These are phyloP conservation scores for Penicillium angulare DNA, from an alignment of 495 filamentous ascomycete genomes.

Conservation along the genomic window DNA sequence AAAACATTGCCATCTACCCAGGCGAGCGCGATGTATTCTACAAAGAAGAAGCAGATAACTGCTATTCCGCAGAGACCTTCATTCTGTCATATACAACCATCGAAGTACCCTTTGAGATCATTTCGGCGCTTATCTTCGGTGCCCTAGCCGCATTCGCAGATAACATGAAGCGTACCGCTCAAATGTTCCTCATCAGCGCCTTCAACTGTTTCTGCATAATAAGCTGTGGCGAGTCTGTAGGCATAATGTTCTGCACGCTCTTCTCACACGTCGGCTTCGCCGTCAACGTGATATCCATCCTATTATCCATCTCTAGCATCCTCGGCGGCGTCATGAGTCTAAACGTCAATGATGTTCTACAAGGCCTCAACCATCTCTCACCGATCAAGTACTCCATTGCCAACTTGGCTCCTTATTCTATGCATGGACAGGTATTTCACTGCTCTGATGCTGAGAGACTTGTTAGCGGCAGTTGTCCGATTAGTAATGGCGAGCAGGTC, in stretches of 20 bases:
- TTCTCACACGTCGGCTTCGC: constrained; percentile 74
- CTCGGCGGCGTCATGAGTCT: constrained; percentile 70
- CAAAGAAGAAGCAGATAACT: constrained; percentile 64
- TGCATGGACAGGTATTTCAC: constrained; percentile 55
- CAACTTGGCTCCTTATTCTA: constrained; percentile 59
- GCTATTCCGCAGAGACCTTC: constrained; percentile 67
- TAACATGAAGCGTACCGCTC: constrained; percentile 57
- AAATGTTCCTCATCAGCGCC: constrained; percentile 62
- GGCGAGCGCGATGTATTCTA: constrained; percentile 68
- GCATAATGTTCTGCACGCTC: constrained; percentile 76
- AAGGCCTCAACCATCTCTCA: constrained; percentile 65
- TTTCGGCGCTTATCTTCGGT: constrained; percentile 61
- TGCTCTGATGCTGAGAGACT: constrained; percentile 56
- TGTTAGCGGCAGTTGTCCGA: constrained; percentile 56
- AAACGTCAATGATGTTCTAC: constrained; percentile 61
- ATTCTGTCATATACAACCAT: constrained; percentile 63
- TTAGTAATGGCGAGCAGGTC: constrained; percentile 61
- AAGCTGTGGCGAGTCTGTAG: constrained; percentile 69
- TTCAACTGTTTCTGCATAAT: constrained; percentile 73
- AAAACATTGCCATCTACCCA: constrained; percentile 73
- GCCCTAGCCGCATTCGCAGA: constrained; percentile 57
- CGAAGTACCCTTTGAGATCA: constrained; percentile 68
- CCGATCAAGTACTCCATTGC: constrained; percentile 66
- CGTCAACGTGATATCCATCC: constrained; percentile 62
- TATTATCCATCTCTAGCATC: constrained; percentile 63